Conservation (phyloP, 2,329 filamentous ascomycete genomes). For the Thielaviopsis euricoi region DNA sequence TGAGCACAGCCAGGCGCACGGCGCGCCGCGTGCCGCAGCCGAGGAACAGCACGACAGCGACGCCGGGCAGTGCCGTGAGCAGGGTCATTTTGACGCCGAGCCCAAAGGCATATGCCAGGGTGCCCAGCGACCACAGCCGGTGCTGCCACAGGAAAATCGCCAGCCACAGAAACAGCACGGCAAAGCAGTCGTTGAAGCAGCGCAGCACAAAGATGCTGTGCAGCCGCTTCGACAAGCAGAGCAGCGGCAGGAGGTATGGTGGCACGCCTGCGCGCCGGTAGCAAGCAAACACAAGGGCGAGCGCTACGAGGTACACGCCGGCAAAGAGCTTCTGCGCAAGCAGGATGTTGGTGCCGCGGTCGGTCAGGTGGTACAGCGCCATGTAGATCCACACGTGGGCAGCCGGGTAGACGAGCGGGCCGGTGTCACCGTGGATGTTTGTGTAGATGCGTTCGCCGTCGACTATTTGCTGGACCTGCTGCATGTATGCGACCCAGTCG, state of each 20-base stretch:
- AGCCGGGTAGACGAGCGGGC: slow-evolving; percentile 87
- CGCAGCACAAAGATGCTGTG: slow-evolving; percentile 88
- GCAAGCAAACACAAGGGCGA: slow-evolving; percentile 65
- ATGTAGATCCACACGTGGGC: slow-evolving; percentile 87
- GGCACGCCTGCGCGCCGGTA: slow-evolving; percentile 66
- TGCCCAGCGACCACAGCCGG: slow-evolving; percentile 55
- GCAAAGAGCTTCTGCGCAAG: slow-evolving; percentile 76
- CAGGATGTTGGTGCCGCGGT: slow-evolving; percentile 57
- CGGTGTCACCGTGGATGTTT: slow-evolving; percentile 71
- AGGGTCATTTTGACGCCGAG: slow-evolving; percentile 93
- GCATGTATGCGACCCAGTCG: slow-evolving; percentile 95
- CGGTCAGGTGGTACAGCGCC: slow-evolving; percentile 59
- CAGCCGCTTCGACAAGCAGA: slow-evolving; percentile 77
- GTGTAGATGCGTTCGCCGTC: slow-evolving; percentile 80
- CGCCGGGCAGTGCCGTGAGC: slow-evolving; percentile 64
- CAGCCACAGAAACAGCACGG: slow-evolving; percentile 65
- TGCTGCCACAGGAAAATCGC: slow-evolving; percentile 67
- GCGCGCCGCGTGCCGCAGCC: slow-evolving; percentile 55
- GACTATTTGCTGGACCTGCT: slow-evolving; percentile 67
- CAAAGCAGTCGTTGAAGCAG: slow-evolving; percentile 92
- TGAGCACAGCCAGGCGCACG: slow-evolving; percentile 51
- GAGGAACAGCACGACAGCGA: slow-evolving; percentile 61
- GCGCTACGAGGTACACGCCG: slow-evolving; percentile 56
- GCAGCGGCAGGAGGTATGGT: slow-evolving; percentile 70
- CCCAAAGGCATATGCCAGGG: slow-evolving; percentile 57